These are phyloP conservation scores for Dioscorea zingiberensis DNA, from an alignment of 106 monocot genomes.

Conservation along the genomic window DNA sequence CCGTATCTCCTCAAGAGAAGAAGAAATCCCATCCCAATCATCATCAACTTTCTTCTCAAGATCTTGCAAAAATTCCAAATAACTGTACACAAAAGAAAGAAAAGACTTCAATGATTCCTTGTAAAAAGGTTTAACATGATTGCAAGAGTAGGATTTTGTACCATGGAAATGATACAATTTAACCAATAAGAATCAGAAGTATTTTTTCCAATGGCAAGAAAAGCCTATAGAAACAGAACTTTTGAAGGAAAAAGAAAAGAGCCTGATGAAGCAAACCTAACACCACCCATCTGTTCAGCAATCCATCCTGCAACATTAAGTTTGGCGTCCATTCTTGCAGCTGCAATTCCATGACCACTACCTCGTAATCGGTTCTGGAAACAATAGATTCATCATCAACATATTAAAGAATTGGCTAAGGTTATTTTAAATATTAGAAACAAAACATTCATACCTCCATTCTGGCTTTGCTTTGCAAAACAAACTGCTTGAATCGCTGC, in stretches of 20 bases:
- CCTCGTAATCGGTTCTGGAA: constrained; percentile 85
- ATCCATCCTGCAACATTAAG: constrained; percentile 94
- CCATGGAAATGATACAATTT: no score
- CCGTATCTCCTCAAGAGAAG: constrained; percentile 86
- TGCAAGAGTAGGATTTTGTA: no score
- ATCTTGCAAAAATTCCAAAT: constrained; percentile 80
- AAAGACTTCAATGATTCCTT: no score
- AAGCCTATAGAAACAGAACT: no score
- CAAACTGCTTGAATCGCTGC: constrained; percentile 92
- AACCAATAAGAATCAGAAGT: no score
- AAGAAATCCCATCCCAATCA: constrained; percentile 81
- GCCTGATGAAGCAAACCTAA: constrained; percentile 42
- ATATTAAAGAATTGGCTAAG: neutral
- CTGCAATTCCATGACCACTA: constrained; percentile 95
- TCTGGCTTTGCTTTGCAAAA: constrained; percentile 91
- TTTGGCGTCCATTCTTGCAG: constrained; percentile 98
- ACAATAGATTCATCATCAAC: neutral
- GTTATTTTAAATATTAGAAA: neutral
- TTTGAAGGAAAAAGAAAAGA: no score
- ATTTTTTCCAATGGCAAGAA: no score
- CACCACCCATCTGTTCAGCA: constrained; percentile 90
- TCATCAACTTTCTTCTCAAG: constrained; percentile 88
- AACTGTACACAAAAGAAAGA: constrained; percentile 35
- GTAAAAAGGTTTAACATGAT: no score
- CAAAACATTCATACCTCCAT: constrained; percentile 70